A percentile compares a stretch with the other conserved stretches of the same genome.
Conservation (phyloP, 331 rosid genomes). For the Stylosanthes scabra region DNA sequence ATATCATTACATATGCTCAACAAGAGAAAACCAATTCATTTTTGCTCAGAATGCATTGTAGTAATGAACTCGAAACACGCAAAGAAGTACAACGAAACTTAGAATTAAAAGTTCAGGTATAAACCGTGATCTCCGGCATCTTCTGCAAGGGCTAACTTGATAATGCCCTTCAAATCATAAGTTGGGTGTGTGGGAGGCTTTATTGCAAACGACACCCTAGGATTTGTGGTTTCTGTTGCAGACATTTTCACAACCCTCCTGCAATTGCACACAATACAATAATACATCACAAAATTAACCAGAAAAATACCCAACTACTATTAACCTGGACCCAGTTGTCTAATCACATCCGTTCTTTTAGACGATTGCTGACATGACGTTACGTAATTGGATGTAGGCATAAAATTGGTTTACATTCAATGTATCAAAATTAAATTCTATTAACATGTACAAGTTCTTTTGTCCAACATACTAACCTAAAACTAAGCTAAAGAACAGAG, state of each 20-base stretch:
- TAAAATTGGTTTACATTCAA: too few species aligned
- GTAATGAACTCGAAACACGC: too few species aligned
- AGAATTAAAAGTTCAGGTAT: slow-evolving; percentile 7
- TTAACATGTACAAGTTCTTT: too few species aligned
- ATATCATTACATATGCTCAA: slow-evolving; percentile 14
- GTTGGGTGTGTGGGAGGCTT: slow-evolving; percentile 93
- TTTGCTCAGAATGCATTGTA: background rate
- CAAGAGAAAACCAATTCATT: background rate
- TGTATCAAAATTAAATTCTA: too few species aligned
- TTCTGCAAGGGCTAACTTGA: slow-evolving; percentile 84
- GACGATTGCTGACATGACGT: too few species aligned
- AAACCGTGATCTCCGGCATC: slow-evolving; percentile 88
- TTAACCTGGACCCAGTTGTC: too few species aligned
- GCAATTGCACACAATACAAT: slow-evolving; percentile 35
- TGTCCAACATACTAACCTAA: too few species aligned
- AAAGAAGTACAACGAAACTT: slow-evolving; percentile 4
- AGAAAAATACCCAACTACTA: background rate
- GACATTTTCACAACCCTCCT: slow-evolving; percentile 66
- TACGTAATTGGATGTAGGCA: too few species aligned
- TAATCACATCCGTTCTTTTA: too few species aligned
- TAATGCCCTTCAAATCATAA: slow-evolving; percentile 76
- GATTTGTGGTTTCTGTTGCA: slow-evolving; percentile 47
- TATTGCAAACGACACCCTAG: slow-evolving; percentile 53
- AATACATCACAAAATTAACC: slow-evolving; percentile 4
- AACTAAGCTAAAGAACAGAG: too few species aligned